Evolutionary conservation across 2,329 filamentous ascomycete genomes (phyloP), one percentile per base, ranked within the genome.

Genomic region (Madurella fahalii): DNA sequence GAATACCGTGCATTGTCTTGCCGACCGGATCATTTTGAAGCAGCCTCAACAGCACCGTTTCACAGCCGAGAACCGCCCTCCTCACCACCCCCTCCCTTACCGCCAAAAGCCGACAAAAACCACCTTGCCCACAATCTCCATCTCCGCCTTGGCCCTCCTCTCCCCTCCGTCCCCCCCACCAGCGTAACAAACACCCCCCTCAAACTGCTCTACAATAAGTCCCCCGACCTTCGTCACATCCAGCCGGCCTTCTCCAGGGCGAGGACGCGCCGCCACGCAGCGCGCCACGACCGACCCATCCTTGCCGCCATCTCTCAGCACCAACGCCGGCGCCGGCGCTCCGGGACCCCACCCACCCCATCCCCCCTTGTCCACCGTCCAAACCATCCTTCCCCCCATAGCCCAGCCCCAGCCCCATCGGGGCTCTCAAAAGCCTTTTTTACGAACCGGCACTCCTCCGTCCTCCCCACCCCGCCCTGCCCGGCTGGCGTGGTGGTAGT

Each of bases 171-270:
- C 50, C 53, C 43, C 11, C 41, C 47, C 40, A 57, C 42, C 31
- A 57, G 5, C 47, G 52, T 57, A 20, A 57, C 46, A 44, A 59
- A 42, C 30, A 54, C 44, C 48, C 57, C 57, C 57, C 31, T 52
- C 50, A 50, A 57, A 57, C 50, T 57, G 47, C 50, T 30, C 25
- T 20, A 20, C 47, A n/a, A 9, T 42, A 40, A 54, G 37, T 32
- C 51, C 45, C 4, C n/a, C 40, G 17, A 7, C 25, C 46, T 40
- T 20, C 18, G 17, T 4, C 4, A 54, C n/a, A 17, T 43, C 47
- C 52, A 54, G 31, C 46, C 20, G 7, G n/a, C 52, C 52, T 34
- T 49, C 52, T 20, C n/a, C n/a, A n/a, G n/a, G n/a, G n/a, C n/a
- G n/a, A n/a, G n/a, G n/a, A n/a, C n/a, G n/a, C n/a, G n/a, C n/a